Percentiles rank a stretch among this genome's conserved stretches.
Evolutionary conservation across 78 protist species (phyloP).

Genomic region (Dictyostelium purpureum): DNA sequence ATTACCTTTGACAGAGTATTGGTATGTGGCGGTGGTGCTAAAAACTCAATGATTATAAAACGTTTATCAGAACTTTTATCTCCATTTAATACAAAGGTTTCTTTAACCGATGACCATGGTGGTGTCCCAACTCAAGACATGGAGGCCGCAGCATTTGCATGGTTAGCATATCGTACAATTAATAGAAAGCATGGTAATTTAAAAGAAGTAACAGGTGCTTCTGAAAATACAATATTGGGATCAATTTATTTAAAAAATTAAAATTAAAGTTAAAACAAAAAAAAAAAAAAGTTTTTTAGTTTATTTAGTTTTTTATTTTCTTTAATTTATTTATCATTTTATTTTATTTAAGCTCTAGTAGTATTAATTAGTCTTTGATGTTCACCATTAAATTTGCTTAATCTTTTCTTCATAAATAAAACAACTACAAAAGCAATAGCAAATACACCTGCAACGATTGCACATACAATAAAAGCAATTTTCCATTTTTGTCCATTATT

Average conservation of each 20-base stretch:
- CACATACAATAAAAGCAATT: too few relatives aligned
- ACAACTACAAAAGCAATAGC: too few relatives aligned
- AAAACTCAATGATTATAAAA: background rate
- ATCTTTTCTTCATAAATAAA: too few relatives aligned
- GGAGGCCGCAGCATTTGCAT: slow-evolving; percentile 48
- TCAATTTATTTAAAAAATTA: background rate
- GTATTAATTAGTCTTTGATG: too few relatives aligned
- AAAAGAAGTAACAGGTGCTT: slow-evolving; percentile 10
- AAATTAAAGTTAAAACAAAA: background rate
- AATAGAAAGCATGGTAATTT: background rate
- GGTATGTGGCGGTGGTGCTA: slow-evolving; percentile 49
- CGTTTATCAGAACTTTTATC: background rate
- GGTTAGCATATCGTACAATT: background rate
- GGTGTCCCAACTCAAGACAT: background rate
- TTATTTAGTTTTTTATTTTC: background rate
- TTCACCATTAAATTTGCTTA: too few relatives aligned
- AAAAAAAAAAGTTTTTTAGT: background rate
- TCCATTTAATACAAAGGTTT: background rate
- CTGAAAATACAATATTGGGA: slow-evolving; percentile 9
- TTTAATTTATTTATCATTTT: background rate
- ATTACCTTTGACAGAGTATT: background rate
- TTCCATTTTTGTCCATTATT: too few relatives aligned
- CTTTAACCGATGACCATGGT: background rate
- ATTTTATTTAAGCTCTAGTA: too few relatives aligned
- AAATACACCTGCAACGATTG: too few relatives aligned